Evolutionary conservation across 352 stramenopile species (phyloP).

Genomic region (Phytophthora litchii): DNA sequence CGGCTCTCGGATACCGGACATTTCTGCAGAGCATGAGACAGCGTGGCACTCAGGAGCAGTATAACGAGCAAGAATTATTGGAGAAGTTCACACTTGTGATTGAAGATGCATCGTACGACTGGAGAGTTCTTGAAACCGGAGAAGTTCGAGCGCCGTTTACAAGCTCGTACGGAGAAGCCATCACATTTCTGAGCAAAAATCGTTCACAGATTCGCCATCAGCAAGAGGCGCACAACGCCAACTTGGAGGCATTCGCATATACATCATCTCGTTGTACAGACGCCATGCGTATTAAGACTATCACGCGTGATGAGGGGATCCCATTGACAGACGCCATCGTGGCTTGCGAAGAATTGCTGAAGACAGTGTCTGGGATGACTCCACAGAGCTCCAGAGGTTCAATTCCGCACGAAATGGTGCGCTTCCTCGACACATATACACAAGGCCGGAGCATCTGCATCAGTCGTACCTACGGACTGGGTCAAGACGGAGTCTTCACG

Average conservation of each 20-base stretch:
- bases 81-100: constrained; percentile 49
- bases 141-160: constrained; percentile 43
- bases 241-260: constrained; percentile 45
- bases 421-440: constrained; percentile 38
- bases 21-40: constrained; percentile 55
- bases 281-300: constrained; percentile 34
- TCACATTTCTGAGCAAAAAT: constrained; percentile 29
- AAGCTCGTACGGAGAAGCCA: constrained; percentile 32
- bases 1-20: constrained; percentile 50
- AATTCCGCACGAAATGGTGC: constrained; percentile 31
- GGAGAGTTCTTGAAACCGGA: constrained; percentile 50
- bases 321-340: constrained; percentile 37
- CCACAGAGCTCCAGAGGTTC: constrained; percentile 19
- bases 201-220: constrained; percentile 37
- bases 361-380: constrained; percentile 36
- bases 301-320: constrained; percentile 47
- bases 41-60: neutral
- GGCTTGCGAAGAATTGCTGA: constrained; percentile 41
- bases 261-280: constrained; percentile 41
- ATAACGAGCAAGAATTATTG: constrained; percentile 36
- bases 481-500: constrained; percentile 50
- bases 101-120: constrained; percentile 47
- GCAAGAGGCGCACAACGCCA: constrained; percentile 22
- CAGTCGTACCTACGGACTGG: constrained; percentile 41
- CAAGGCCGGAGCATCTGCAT: constrained; percentile 39